Evolutionary conservation across 768 basidiomycete genomes (phyloP).

Genomic region (Russula sp.): DNA sequence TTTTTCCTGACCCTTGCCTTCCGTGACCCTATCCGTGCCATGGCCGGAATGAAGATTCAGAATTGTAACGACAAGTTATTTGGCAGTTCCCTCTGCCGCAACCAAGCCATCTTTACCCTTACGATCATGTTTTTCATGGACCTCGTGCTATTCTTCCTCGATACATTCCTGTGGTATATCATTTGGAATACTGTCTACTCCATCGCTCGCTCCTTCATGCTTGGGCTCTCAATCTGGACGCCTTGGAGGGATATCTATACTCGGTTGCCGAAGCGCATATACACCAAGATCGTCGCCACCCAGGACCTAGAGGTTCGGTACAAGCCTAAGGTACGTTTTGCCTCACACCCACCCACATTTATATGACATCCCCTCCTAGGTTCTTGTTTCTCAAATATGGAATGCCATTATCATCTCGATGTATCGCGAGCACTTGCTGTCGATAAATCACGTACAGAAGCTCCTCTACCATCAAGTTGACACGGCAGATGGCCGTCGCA

Average conservation of each 20-base stretch:
- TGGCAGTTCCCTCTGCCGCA: conserved; percentile 73
- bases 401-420: conserved; percentile 99
- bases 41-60: conserved; percentile 96
- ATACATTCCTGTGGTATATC: conserved; percentile 99
- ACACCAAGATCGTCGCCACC: conserved; percentile 90
- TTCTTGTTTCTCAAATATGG: conserved; percentile 98
- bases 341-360: too few relatives aligned
- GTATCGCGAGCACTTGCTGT: conserved; percentile 98
- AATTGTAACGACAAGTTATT: conserved; percentile 84
- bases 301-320: conserved; percentile 97
- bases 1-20: conserved; percentile 97
- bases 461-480: conserved; percentile 96
- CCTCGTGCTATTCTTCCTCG: conserved; percentile 92
- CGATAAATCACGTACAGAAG: conserved; percentile 98
- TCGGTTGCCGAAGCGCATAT: conserved; percentile 92
- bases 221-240: conserved; percentile 97
- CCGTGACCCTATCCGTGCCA: conserved; percentile 85
- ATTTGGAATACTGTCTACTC: conserved; percentile 98
- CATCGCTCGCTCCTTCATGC: conserved; percentile 77
- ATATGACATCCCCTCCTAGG: conserved; percentile 36
- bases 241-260: conserved; percentile 99
- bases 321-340: conserved; percentile 83
- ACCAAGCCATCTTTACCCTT: conserved; percentile 92
- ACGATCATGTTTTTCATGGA: conserved; percentile 99
- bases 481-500: conserved; percentile 77